Evolutionary conservation across 768 basidiomycete species (phyloP), one percentile per base, ranked within the genome.

Genomic region (Trametes gibbosa): DNA sequence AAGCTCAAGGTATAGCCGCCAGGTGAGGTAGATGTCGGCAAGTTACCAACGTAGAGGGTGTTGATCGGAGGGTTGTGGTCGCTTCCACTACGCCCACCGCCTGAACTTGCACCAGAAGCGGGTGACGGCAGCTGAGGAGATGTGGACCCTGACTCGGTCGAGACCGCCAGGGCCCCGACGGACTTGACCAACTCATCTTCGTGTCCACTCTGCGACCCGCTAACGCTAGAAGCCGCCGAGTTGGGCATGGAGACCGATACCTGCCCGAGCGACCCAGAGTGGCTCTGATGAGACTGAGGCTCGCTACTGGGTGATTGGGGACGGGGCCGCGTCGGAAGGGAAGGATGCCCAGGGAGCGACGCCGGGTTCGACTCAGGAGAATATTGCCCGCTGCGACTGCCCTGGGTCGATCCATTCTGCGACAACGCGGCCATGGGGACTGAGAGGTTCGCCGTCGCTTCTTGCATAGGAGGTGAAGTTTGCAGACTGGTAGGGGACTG

Each of bases 1-100:
- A 87, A 84, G 64, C 89, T 87, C 46, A 86, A 82, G 37, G 91
- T 84, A 66, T 85, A 87, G 2, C 90, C 87, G 4, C 79, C 74
- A 6, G 89, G 84, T 17, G 86, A 81, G 23, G 87, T 84, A 32
- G 87, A 83, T 5, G 90, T 91, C 2, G 96, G 97, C 58, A 99
- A 75, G 67, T 98, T 98, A 45, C 97, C 97, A n/a, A 99, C 95
- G 69, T 98, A 98, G n/a, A 99, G 79, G 0, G 97, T 99, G 69
- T 97, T 98, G 74, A 98, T 98, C 84, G 95, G 95, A 66, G 95
- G 95, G 72, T 98, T 98, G 76, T 96, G 93, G 74, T 98, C 96
- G 13, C 80, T 75, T 10, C 79, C 75, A 56, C 80, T 73, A 32
- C 72, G 67, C 23, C 68, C 69, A 12, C 64, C 66, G n/a, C 67